Percentiles rank a stretch among this genome's conserved stretches.
phyloP scores from a whole-genome alignment of 2,329 filamentous ascomycete genomes.

The Hymenoscyphus albidus region DNA sequence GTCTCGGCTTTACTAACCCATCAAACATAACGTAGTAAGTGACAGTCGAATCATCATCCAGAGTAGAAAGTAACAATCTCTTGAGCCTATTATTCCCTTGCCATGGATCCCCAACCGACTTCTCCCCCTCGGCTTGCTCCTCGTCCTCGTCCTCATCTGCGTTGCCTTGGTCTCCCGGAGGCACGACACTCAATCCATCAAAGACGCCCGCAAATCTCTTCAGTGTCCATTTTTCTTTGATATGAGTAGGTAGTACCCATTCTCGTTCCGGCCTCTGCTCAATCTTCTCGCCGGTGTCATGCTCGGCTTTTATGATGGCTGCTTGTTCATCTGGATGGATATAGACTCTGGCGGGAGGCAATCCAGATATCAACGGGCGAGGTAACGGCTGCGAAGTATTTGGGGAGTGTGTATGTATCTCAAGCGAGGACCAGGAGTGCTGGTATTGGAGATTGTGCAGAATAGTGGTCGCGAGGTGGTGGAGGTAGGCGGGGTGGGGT shows the following conservation, averaged over 20 bases:
- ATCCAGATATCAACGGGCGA: slow-evolving; percentile 65
- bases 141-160: slow-evolving; percentile 21
- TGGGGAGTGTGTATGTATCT: slow-evolving; percentile 48
- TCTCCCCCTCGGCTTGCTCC: slow-evolving; percentile 26
- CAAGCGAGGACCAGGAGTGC: slow-evolving; percentile 67
- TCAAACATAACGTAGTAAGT: slow-evolving; percentile 84
- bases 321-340: slow-evolving; percentile 81
- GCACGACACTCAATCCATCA: slow-evolving; percentile 52
- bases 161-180: slow-evolving; percentile 35
- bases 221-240: slow-evolving; percentile 70
- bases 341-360: slow-evolving; percentile 71
- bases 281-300: slow-evolving; percentile 44
- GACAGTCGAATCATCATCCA: slow-evolving; percentile 77
- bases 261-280: slow-evolving; percentile 57
- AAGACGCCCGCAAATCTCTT: slow-evolving; percentile 65
- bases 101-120: slow-evolving; percentile 40
- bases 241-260: slow-evolving; percentile 72
- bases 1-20: slow-evolving; percentile 80
- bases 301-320: slow-evolving; percentile 60
- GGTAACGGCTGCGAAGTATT: slow-evolving; percentile 41
- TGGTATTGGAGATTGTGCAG: slow-evolving; percentile 69
- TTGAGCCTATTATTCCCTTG: slow-evolving; percentile 52
- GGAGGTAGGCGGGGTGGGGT: slow-evolving; percentile 34
- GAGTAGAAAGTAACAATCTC: slow-evolving; percentile 67
- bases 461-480: slow-evolving; percentile 56